Evolutionary conservation across 1,139 yeast genomes (phyloP).

Genomic region (Lodderomyces parapsilosis): DNA sequence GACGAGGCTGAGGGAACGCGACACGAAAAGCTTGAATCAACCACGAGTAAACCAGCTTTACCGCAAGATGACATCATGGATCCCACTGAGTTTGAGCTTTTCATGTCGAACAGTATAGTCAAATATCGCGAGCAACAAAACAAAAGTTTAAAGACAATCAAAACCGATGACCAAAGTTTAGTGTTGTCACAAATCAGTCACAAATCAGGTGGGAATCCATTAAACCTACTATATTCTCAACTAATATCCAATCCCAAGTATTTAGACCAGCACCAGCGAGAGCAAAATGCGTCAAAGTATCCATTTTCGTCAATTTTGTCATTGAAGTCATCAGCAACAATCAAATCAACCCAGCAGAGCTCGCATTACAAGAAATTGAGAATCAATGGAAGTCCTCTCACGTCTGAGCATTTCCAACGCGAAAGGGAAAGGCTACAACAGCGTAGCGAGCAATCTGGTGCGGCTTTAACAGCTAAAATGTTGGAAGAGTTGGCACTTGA

Average conservation of each 20-base stretch:
- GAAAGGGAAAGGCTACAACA: slow-evolving; percentile 17
- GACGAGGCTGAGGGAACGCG: neutral
- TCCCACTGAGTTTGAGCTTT: slow-evolving; percentile 32
- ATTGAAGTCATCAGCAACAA: slow-evolving; percentile 41
- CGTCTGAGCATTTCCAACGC: slow-evolving; percentile 25
- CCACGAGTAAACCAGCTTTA: neutral
- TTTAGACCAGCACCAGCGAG: neutral
- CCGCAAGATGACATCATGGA: slow-evolving; percentile 19
- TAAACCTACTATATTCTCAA: slow-evolving; percentile 20
- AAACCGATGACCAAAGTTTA: slow-evolving; percentile 10
- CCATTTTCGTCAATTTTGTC: slow-evolving; percentile 16
- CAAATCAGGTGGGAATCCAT: slow-evolving; percentile 17
- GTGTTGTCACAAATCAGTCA: slow-evolving; percentile 7
- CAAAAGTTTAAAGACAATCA: neutral
- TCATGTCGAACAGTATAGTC: slow-evolving; percentile 33
- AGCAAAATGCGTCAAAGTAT: slow-evolving; percentile 6
- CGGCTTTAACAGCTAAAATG: slow-evolving; percentile 10
- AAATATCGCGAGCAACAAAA: slow-evolving; percentile 25
- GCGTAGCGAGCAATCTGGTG: slow-evolving; percentile 7
- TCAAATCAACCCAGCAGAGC: slow-evolving; percentile 33
- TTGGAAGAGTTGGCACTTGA: slow-evolving; percentile 10
- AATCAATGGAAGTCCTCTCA: slow-evolving; percentile 41
- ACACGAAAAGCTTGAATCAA: neutral
- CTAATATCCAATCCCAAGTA: slow-evolving; percentile 16
- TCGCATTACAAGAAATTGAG: slow-evolving; percentile 46